Percentiles rank a stretch among this genome's conserved stretches.
These are phyloP conservation scores for Schizophyllum amplum DNA, from an alignment of 1,284 basidiomycete genomes.

Conservation along the genomic window DNA sequence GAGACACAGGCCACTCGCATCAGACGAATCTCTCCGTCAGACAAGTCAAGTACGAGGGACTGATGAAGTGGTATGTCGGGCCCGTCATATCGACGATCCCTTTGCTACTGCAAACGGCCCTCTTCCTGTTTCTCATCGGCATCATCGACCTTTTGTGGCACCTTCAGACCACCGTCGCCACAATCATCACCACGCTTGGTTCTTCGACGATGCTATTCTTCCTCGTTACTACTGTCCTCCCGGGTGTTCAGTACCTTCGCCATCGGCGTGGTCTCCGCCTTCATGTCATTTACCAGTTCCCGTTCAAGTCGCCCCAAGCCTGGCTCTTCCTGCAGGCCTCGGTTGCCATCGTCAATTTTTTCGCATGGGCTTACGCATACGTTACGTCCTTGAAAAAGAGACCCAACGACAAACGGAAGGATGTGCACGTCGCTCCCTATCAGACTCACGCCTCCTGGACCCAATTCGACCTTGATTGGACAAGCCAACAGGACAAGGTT, in stretches of 20 bases:
- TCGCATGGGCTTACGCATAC: background rate
- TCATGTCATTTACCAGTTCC: background rate
- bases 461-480: background rate
- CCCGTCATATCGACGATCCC: constrained; percentile 16
- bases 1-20: background rate
- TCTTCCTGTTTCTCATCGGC: constrained; percentile 19
- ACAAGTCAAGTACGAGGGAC: constrained; percentile 18
- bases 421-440: too few relatives aligned
- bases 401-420: too few relatives aligned
- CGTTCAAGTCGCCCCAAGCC: background rate
- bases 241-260: background rate
- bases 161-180: background rate
- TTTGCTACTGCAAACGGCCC: constrained; percentile 17
- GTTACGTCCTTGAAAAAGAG: too few relatives aligned
- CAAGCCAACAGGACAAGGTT: background rate
- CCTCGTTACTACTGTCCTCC: background rate
- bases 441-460: constrained; percentile 14
- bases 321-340: background rate
- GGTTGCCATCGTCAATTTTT: background rate
- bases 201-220: background rate
- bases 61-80: constrained; percentile 17
- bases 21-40: constrained; percentile 1
- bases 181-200: background rate
- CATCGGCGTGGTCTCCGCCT: background rate
- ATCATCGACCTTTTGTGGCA: constrained; percentile 19